Evolutionary conservation across 2,329 filamentous ascomycete genomes (phyloP).

Genomic region (Fusarium acutatum): DNA sequence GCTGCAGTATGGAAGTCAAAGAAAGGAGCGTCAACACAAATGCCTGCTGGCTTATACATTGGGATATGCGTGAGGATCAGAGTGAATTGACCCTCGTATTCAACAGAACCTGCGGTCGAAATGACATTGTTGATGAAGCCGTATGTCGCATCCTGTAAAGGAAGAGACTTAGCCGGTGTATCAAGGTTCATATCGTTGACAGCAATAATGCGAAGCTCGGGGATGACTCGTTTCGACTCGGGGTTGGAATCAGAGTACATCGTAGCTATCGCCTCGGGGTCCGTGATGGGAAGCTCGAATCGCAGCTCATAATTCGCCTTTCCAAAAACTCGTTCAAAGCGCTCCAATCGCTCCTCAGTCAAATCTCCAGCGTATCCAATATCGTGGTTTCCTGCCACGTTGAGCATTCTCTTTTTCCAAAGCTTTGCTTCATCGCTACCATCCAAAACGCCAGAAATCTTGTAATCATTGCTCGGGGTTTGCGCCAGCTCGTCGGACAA

Average conservation of each 20-base stretch:
- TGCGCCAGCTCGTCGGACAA: constrained; percentile 66
- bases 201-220: constrained; percentile 82
- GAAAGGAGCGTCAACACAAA: constrained; percentile 85
- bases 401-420: constrained; percentile 84
- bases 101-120: constrained; percentile 67
- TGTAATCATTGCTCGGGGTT: constrained; percentile 59
- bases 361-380: constrained; percentile 96
- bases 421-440: constrained; percentile 53
- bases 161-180: constrained; percentile 73
- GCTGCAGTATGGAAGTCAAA: constrained; percentile 78
- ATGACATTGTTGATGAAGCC: constrained; percentile 77
- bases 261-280: constrained; percentile 50
- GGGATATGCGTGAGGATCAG: constrained; percentile 93
- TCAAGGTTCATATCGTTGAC: constrained; percentile 96
- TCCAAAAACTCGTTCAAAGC: constrained; percentile 88
- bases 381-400: constrained; percentile 94
- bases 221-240: constrained; percentile 58
- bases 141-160: constrained; percentile 81
- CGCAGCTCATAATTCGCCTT: constrained; percentile 89
- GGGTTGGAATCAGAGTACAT: constrained; percentile 55
- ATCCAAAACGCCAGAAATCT: constrained; percentile 59
- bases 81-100: constrained; percentile 74
- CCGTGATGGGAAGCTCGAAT: constrained; percentile 66
- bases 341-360: constrained; percentile 74
- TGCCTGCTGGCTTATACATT: constrained; percentile 80